These are phyloP conservation scores for Pythium sukuiense DNA, from an alignment of 352 stramenopile genomes.

Conservation along the genomic window DNA sequence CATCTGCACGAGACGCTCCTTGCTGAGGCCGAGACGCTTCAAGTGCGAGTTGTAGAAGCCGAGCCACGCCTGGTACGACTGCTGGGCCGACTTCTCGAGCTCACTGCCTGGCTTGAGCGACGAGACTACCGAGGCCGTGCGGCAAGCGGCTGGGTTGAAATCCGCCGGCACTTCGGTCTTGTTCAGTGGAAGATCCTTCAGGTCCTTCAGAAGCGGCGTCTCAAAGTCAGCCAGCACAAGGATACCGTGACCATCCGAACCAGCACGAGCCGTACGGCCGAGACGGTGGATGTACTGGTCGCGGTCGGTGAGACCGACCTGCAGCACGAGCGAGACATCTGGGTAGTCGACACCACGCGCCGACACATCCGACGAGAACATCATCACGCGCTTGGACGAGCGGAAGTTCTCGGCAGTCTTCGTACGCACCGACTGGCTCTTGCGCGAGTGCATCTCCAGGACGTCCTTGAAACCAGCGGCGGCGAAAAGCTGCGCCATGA, in stretches of 20 bases:
- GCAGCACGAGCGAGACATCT: slow-evolving; percentile 89
- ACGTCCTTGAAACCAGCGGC: slow-evolving; percentile 66
- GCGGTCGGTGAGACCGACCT: slow-evolving; percentile 81
- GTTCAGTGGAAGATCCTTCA: slow-evolving; percentile 65
- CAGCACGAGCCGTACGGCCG: slow-evolving; percentile 90
- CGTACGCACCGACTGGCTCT: slow-evolving; percentile 89
- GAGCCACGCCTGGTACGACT: slow-evolving; percentile 94
- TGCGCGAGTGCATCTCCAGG: slow-evolving; percentile 96
- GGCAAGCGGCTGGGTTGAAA: slow-evolving; percentile 20
- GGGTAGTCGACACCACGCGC: slow-evolving; percentile 95
- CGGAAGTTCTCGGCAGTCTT: slow-evolving; percentile 91
- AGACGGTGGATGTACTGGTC: slow-evolving; percentile 97
- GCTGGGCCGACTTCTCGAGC: slow-evolving; percentile 73
- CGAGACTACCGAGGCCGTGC: slow-evolving; percentile 35
- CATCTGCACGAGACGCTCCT: slow-evolving; percentile 54
- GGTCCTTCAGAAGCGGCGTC: slow-evolving; percentile 57
- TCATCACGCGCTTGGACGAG: slow-evolving; percentile 77
- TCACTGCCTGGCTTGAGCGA: slow-evolving; percentile 48
- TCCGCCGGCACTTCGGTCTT: slow-evolving; percentile 23
- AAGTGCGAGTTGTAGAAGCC: slow-evolving; percentile 92
- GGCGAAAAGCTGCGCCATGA: slow-evolving; percentile 91
- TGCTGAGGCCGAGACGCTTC: slow-evolving; percentile 40
- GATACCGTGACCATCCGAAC: slow-evolving; percentile 83
- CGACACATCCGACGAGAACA: slow-evolving; percentile 95
- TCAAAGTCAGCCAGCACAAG: slow-evolving; percentile 89